These are phyloP conservation scores for Coelastrella sp. DNA, from an alignment of 139 green algal genomes.

Conservation along the genomic window DNA sequence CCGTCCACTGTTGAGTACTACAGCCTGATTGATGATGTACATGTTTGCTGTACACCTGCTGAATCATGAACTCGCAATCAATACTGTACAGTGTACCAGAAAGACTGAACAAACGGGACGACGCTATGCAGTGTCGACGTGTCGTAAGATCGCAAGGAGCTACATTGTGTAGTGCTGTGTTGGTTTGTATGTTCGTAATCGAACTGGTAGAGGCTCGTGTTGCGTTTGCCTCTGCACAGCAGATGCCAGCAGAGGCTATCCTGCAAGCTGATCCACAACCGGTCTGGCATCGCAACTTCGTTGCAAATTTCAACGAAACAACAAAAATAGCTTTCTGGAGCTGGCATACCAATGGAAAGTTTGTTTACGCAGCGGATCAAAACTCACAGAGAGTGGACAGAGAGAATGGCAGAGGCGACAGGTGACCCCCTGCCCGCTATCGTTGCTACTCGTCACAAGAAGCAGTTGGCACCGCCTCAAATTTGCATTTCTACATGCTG, in stretches of 20 bases:
- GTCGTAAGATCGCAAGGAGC: too few species aligned
- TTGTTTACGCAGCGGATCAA: slow-evolving; percentile 3
- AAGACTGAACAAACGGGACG: too few species aligned
- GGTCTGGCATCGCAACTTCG: slow-evolving; percentile 65
- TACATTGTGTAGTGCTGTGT: not conserved
- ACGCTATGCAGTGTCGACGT: too few species aligned
- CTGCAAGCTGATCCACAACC: not conserved
- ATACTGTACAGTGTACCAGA: too few species aligned
- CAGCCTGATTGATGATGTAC: too few species aligned
- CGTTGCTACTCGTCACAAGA: too few species aligned
- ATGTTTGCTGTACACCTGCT: too few species aligned
- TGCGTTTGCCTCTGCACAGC: not conserved
- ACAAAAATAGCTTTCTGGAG: slow-evolving; percentile 86
- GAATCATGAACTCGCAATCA: too few species aligned
- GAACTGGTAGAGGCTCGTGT: not conserved
- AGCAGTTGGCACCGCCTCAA: not conserved
- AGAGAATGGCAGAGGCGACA: slow-evolving; percentile 28
- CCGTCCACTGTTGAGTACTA: too few species aligned
- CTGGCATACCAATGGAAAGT: slow-evolving; percentile 54
- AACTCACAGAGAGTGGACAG: slow-evolving; percentile 18
- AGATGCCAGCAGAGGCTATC: not conserved
- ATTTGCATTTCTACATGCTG: not conserved
- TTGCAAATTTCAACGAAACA: slow-evolving; percentile 84
- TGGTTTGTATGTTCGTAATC: not conserved
- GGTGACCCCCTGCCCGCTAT: too few species aligned